These are phyloP conservation scores for Cinnamomum micranthum DNA, from an alignment of 164 flowering plant genomes.

Conservation along the genomic window DNA sequence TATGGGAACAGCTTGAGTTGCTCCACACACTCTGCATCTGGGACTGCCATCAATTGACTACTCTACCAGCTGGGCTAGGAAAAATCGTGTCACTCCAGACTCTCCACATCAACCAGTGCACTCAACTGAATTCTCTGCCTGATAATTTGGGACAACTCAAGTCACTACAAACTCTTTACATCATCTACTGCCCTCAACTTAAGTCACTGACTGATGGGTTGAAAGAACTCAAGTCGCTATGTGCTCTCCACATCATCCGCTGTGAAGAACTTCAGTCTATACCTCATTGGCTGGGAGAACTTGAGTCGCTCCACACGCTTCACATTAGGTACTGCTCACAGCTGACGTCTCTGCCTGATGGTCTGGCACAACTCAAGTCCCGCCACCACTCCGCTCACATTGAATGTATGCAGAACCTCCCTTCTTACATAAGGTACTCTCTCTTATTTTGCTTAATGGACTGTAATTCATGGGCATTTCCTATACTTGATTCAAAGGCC, in stretches of 20 bases:
- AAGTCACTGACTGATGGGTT: not conserved
- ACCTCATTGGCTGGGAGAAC: not conserved
- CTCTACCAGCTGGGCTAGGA: not conserved
- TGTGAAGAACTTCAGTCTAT: not conserved
- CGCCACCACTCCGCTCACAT: not conserved
- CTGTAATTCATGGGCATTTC: no score
- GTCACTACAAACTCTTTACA: not conserved
- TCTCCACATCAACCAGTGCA: not conserved
- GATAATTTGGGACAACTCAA: not conserved
- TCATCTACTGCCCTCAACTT: not conserved
- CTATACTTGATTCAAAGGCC: no score
- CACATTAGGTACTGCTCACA: not conserved
- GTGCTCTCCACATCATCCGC: not conserved
- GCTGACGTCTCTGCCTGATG: slow-evolving; percentile 5
- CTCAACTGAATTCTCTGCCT: not conserved
- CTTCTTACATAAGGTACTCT: no score
- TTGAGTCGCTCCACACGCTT: not conserved
- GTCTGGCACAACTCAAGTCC: not conserved
- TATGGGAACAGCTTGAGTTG: not conserved
- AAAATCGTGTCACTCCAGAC: not conserved
- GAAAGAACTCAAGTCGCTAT: not conserved
- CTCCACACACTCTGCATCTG: not conserved
- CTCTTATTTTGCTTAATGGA: no score
- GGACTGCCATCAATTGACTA: not conserved
- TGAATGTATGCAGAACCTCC: no score